Conservation (phyloP, 2,329 filamentous ascomycete genomes). For the Calonectria naviculata region DNA sequence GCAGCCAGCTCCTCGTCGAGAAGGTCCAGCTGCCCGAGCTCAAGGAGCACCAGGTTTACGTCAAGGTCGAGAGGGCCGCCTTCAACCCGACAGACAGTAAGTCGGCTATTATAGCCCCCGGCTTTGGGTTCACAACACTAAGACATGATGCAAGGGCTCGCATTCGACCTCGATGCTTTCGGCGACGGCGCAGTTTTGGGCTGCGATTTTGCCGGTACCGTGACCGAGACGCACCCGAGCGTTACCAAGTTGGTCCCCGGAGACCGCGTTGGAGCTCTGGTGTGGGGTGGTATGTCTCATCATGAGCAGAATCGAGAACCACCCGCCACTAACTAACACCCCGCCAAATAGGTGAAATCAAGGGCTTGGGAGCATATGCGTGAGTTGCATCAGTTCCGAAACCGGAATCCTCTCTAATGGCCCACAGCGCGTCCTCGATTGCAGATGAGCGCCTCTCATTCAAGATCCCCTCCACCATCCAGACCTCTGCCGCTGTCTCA, state of each 20-base stretch:
- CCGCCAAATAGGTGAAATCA: conserved; percentile 27
- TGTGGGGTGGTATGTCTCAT: conserved; percentile 40
- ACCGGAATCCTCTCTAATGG: not conserved
- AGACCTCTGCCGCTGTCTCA: conserved; percentile 44
- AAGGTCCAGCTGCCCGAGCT: conserved; percentile 1
- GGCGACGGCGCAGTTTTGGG: conserved; percentile 50
- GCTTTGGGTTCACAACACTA: not conserved
- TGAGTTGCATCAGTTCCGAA: not conserved
- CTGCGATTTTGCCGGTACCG: conserved; percentile 49
- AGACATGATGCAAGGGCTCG: conserved; percentile 34
- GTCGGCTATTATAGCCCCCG: not conserved
- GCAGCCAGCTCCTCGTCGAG: not conserved
- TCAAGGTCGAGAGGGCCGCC: conserved; percentile 36
- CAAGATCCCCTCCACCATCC: conserved; percentile 44
- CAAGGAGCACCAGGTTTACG: conserved; percentile 31
- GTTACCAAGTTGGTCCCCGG: conserved; percentile 26
- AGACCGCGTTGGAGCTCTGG: conserved; percentile 32
- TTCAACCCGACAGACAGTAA: conserved; percentile 42
- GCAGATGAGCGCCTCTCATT: conserved; percentile 54
- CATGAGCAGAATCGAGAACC: not conserved
- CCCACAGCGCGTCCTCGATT: conserved; percentile 46
- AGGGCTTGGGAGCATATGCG: conserved; percentile 48
- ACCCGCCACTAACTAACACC: not conserved
- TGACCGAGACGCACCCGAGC: conserved; percentile 42
- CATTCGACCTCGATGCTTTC: conserved; percentile 49